Percentiles rank a stretch among this genome's conserved stretches.
phyloP scores from a whole-genome alignment of 495 filamentous ascomycete genomes.

The Neurospora pannonica region DNA sequence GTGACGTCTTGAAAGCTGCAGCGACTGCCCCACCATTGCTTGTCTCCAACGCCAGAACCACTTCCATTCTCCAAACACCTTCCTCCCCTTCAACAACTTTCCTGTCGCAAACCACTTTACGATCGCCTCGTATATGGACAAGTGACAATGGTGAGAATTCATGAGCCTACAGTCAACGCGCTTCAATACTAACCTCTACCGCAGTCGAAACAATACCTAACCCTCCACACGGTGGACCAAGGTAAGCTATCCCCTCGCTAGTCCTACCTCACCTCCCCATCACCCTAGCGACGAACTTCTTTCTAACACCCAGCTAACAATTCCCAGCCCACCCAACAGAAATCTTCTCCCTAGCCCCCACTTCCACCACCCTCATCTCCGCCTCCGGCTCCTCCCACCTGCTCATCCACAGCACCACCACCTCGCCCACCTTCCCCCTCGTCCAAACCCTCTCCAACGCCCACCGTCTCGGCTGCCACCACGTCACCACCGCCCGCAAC shows the following conservation, averaged over 20 bases:
- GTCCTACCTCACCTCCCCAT: background rate
- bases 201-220: slow-evolving; percentile 97
- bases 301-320: slow-evolving; percentile 2
- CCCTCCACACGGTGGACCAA: slow-evolving; percentile 79
- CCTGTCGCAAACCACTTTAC: background rate
- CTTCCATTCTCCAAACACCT: background rate
- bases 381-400: slow-evolving; percentile 73
- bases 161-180: background rate
- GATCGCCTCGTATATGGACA: slow-evolving; percentile 14
- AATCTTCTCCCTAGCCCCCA: slow-evolving; percentile 84
- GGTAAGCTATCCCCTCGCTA: slow-evolving; percentile 37
- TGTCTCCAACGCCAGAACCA: background rate
- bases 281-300: background rate
- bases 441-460: slow-evolving; percentile 63
- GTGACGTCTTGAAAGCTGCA: background rate
- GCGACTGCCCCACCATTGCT: background rate
- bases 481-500: slow-evolving; percentile 55
- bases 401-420: slow-evolving; percentile 66
- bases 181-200: background rate
- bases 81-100: background rate
- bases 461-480: slow-evolving; percentile 83
- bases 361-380: slow-evolving; percentile 64
- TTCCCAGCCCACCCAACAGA: slow-evolving; percentile 69
- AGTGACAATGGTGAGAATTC: slow-evolving; percentile 33
- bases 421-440: slow-evolving; percentile 59